Evolutionary conservation across 306 rosid species (phyloP).

Genomic region (Nissolia schottii): DNA sequence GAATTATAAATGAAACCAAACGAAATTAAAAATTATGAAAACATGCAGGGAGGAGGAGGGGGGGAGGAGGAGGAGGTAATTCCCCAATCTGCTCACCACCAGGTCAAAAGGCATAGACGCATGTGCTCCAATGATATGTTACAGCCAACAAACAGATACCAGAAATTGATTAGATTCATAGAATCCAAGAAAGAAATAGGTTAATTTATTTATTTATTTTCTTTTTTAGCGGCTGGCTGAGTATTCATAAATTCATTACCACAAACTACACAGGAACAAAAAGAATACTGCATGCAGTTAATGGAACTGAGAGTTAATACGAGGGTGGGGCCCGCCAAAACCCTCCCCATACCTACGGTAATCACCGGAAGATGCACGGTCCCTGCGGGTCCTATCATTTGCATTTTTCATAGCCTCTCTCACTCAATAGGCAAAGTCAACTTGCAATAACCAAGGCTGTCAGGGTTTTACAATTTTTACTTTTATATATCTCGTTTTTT

Average conservation of each 20-base stretch:
- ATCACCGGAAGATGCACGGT: too few relatives aligned
- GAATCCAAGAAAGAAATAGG: not conserved
- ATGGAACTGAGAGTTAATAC: too few relatives aligned
- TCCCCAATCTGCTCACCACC: too few relatives aligned
- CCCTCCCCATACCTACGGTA: constrained; percentile 26
- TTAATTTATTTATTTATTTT: not conserved
- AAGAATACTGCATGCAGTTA: too few relatives aligned
- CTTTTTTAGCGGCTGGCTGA: not conserved
- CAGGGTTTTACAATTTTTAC: too few relatives aligned
- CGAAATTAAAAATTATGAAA: not conserved
- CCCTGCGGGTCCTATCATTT: constrained; percentile 28
- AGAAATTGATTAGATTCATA: not conserved
- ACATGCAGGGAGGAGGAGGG: not conserved
- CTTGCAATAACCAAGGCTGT: not conserved
- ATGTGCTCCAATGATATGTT: not conserved
- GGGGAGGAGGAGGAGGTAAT: too few relatives aligned
- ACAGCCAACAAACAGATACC: not conserved
- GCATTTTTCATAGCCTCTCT: constrained; percentile 39
- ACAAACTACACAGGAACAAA: too few relatives aligned
- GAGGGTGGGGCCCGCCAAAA: too few relatives aligned
- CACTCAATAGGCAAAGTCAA: constrained; percentile 14
- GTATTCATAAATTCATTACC: not conserved
- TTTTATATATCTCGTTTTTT: too few relatives aligned
- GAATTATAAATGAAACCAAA: too few relatives aligned
- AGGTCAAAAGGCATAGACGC: not conserved